Base-by-base conservation (phyloP, 768 basidiomycete genomes). In the Tylopilus intermedius region DNA sequence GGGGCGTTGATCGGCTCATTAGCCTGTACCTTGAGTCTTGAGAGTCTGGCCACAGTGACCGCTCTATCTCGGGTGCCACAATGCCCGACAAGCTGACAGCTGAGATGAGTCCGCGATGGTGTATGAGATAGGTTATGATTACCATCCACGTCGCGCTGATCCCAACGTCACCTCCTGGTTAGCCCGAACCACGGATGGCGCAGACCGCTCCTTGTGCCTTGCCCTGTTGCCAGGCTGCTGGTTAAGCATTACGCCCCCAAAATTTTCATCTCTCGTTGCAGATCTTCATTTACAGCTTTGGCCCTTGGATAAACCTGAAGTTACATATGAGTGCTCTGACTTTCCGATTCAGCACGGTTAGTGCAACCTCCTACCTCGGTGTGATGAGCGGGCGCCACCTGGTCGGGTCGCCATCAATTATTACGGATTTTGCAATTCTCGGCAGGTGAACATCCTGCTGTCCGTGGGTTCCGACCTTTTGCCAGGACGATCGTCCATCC, bases 391-490 rank as follows among this genome's bases (percentile, higher is more conserved):
- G 4, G 48, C 43, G 40, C 47, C 51, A 24, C 15, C 35, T 14
- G 27, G 30, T 40, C 26, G 53, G 55, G 51, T 53, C 33, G 27
- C 18, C 22, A 22, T 37, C 27, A 27, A 43, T 18, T 26, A 40
- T 48, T 29, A 33, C 10, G 42, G 26, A 30, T 32, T 30, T 51
- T n/a, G 37, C 27, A 49, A 49, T 54, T 54, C 51, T 47, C 43
- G 42, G 46, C 5, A 43, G 45, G 42, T 40, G 3, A 37, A 47
- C 50, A 24, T 3, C 60, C 50, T 45, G 26, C 49, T 47, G 40
- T 53, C 49, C 42, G 27, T 44, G 45, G 53, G 41, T 10, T 46
- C 21, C 41, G 15, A n/a, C 44, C n/a, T 3, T 29, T 14, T 14
- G 24, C 22, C 8, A 15, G 15, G 21, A 46, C 2, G 14, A 26